Conservation (phyloP, 495 filamentous ascomycete species). For the Zalerion maritima region DNA sequence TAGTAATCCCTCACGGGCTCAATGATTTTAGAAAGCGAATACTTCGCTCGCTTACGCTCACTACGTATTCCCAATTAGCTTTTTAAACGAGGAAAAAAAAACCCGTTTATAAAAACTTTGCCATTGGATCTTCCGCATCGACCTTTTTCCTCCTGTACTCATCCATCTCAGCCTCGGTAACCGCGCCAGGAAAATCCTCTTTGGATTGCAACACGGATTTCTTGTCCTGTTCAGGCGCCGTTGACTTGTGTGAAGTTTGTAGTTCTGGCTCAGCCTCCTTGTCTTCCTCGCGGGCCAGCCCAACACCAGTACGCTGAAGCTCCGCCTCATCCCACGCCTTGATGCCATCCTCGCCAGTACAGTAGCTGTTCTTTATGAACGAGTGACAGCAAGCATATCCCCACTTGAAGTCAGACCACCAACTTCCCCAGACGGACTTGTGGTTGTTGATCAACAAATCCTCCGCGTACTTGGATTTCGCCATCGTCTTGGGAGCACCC, state of each 20-base stretch:
- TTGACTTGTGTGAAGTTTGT: constrained; percentile 19
- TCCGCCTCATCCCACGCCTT: constrained; percentile 54
- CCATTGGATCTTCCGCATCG: constrained; percentile 72
- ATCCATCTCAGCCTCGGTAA: constrained; percentile 72
- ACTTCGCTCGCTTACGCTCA: no score
- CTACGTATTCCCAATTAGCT: no score
- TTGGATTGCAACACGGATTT: constrained; percentile 66
- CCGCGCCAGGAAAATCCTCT: constrained; percentile 58
- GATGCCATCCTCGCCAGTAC: constrained; percentile 78
- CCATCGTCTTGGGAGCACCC: constrained; percentile 57
- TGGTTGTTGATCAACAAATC: constrained; percentile 86
- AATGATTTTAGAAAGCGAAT: no score
- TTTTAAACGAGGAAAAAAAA: no score
- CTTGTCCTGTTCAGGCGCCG: constrained; percentile 20
- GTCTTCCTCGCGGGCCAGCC: constrained; percentile 18
- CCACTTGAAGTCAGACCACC: constrained; percentile 94
- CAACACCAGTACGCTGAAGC: constrained; percentile 36
- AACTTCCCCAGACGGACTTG: constrained; percentile 86
- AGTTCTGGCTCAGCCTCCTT: constrained; percentile 15
- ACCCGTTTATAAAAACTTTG: constrained; percentile 57
- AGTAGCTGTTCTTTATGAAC: constrained; percentile 88
- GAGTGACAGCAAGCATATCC: constrained; percentile 96
- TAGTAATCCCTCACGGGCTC: no score
- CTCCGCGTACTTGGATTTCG: constrained; percentile 81
- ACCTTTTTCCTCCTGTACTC: constrained; percentile 59